Percentiles rank a stretch among this genome's conserved stretches.
Evolutionary conservation across 202 grass and related monocot species (phyloP).

Genomic region (Musa balbisiana): DNA sequence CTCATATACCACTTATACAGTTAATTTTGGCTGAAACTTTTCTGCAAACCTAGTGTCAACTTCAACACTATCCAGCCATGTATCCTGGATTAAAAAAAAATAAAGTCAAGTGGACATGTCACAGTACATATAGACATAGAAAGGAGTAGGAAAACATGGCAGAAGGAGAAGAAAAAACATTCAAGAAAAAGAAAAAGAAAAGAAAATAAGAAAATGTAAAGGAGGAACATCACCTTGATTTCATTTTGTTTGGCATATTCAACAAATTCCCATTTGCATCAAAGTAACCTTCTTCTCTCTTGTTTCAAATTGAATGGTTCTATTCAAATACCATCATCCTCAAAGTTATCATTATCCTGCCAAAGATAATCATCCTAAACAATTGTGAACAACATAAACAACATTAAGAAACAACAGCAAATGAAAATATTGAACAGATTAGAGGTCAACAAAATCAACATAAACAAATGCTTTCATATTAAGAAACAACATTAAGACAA

Average conservation of each 20-base stretch:
- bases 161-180: conserved; percentile 6
- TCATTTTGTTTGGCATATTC: conserved; percentile 63
- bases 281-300: conserved; percentile 87
- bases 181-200: neutral
- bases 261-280: conserved; percentile 80
- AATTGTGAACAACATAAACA: no score
- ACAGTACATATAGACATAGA: no score
- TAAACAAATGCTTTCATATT: no score
- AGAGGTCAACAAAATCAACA: no score
- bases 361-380: no score
- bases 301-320: conserved; percentile 90
- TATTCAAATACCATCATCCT: conserved; percentile 68
- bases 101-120: no score
- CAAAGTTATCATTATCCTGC: conserved; percentile 55
- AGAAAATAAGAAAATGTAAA: neutral
- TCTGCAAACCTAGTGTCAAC: conserved; percentile 47
- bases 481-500: no score
- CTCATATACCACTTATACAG: conserved; percentile 49
- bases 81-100: conserved; percentile 44
- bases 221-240: conserved; percentile 41
- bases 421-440: no score
- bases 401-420: no score
- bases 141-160: conserved; percentile 12
- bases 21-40: conserved; percentile 31
- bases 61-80: conserved; percentile 74